Base-by-base conservation (phyloP, 148 eudicot genomes). In the Beta vulgaris region DNA sequence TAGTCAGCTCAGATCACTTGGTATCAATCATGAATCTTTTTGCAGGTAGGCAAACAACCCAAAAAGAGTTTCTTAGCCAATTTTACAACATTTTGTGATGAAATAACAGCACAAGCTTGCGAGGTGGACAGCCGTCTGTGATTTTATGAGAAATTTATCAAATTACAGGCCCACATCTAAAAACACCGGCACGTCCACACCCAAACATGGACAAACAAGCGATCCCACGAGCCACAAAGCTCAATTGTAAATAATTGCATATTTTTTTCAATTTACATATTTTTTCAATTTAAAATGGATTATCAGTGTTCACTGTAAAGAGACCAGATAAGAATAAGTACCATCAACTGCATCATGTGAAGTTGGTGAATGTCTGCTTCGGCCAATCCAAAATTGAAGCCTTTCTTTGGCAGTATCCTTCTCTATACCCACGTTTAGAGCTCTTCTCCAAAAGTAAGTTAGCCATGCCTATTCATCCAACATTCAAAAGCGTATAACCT, bases 321-420 rank as follows among this genome's bases (percentile, higher is more conserved):
- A 28, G 44, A 25, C 34, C 26, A 74, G 48, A 63, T 26, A 34
- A 72, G 51, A 36, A 59, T 44, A 53, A 61, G 81, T 89, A 93
- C 98, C 97, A 77, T 91, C 90, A 76, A 90, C 84, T 14, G 91
- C 91, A 83, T 93, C 98, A 75, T 93, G 98, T n/a, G 93, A 88
- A 76, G 95, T 89, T 42, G 98, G 98, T 42, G 98, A 80, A 28
- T 91, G 93, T 69, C 75, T 88, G 76, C 87, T 87, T 44, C 95
- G 98, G 62, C 85, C 73, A 49, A 82, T 91, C 98, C 98, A 93
- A 72, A 93, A 93, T 64, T 90, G 80, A 74, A 93, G 87, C 69
- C 93, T 85, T 77, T 88, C 79, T 57, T 88, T 82, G 63, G 97
- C 98, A 37, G 80, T 82, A 31, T 86, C 91, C 73, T 88, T 89